These are phyloP conservation scores for Lumnitzera racemosa DNA, from an alignment of 345 rosid species.

Conservation along the genomic window DNA sequence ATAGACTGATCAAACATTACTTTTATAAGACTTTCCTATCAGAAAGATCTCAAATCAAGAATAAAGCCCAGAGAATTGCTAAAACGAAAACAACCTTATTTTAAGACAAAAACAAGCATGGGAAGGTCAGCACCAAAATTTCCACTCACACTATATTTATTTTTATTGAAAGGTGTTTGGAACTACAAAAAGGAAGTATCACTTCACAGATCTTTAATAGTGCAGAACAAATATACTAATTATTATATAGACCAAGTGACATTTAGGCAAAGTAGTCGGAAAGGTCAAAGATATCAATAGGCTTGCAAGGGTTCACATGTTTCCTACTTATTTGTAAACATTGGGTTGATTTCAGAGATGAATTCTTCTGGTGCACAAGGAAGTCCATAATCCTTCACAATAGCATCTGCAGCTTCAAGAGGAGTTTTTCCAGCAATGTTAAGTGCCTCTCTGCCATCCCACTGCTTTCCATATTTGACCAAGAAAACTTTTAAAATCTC, in stretches of 20 bases:
- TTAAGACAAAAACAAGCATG: no score
- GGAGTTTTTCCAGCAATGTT: slow-evolving; percentile 65
- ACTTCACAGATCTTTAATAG: no score
- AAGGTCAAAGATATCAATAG: neutral
- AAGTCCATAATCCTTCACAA: slow-evolving; percentile 79
- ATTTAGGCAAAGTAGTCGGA: neutral
- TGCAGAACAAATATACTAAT: no score
- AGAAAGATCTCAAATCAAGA: no score
- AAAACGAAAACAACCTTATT: no score
- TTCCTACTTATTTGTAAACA: slow-evolving; percentile 57
- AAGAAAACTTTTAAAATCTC: slow-evolving; percentile 55
- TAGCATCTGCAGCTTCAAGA: slow-evolving; percentile 61
- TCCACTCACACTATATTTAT: no score
- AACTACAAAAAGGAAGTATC: no score
- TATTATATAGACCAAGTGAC: neutral
- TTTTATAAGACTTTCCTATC: no score
- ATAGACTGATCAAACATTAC: no score
- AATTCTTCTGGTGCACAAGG: slow-evolving; percentile 68
- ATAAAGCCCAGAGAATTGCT: no score
- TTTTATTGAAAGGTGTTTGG: no score
- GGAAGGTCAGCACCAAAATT: no score
- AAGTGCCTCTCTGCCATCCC: slow-evolving; percentile 87
- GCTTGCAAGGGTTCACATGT: neutral
- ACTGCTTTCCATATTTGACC: slow-evolving; percentile 70
- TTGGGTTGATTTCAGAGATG: slow-evolving; percentile 44